Conservation (phyloP, 106 monocot species). For the Triglochin maritima region DNA sequence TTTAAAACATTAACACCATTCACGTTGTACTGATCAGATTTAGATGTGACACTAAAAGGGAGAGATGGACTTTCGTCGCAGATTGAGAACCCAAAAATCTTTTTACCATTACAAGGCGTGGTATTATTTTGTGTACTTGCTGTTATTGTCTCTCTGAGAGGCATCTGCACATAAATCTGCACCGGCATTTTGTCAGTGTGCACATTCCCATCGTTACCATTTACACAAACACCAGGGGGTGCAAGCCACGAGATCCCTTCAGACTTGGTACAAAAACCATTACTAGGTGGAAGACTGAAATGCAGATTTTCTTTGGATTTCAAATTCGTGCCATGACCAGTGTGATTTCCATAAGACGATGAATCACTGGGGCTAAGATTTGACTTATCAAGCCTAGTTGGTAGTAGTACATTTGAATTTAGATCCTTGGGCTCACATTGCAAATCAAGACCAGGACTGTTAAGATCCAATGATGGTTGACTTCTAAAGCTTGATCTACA, state of each 20-base stretch:
- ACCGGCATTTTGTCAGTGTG: neutral
- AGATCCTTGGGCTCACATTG: neutral
- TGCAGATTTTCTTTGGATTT: neutral
- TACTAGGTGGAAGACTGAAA: constrained; percentile 6
- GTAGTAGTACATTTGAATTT: neutral
- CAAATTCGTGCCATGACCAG: neutral
- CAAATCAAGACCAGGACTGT: constrained; percentile 1
- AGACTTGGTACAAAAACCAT: neutral
- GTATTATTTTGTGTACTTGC: neutral
- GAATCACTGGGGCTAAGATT: neutral
- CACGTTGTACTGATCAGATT: neutral
- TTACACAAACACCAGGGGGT: neutral
- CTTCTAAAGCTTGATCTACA: neutral
- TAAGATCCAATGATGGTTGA: neutral
- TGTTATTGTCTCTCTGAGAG: neutral
- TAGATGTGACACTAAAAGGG: neutral
- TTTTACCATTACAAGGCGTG: neutral
- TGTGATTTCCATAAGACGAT: neutral
- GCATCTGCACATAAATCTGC: neutral
- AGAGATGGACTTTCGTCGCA: neutral
- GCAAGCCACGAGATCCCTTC: constrained; percentile 1
- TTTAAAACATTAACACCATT: neutral
- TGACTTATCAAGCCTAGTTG: neutral
- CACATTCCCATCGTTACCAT: neutral
- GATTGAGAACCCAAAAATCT: too few species aligned